Percentiles rank a stretch among this genome's conserved stretches.
Evolutionary conservation across 495 filamentous ascomycete species (phyloP).

Genomic region (Chlorociboria aeruginascens): DNA sequence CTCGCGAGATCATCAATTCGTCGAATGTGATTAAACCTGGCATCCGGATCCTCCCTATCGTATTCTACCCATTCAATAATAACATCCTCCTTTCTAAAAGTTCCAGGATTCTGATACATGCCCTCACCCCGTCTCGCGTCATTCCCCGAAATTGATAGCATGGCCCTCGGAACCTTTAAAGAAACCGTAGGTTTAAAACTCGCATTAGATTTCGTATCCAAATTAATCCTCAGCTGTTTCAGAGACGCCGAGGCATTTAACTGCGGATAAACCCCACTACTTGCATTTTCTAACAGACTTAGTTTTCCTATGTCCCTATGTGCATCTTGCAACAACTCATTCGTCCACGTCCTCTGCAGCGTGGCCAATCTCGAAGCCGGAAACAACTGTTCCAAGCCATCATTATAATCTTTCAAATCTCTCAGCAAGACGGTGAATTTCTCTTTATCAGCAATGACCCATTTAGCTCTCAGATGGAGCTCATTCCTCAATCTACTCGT

Average conservation of each 20-base stretch:
- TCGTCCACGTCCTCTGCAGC: conserved; percentile 24
- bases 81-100: conserved; percentile 14
- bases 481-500: conserved; percentile 14
- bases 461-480: conserved; percentile 21
- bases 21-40: conserved; percentile 20
- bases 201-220: conserved; percentile 20
- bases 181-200: conserved; percentile 22
- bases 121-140: conserved; percentile 10
- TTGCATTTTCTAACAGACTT: conserved; percentile 22
- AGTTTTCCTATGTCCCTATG: conserved; percentile 20
- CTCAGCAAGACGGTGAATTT: conserved; percentile 24
- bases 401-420: conserved; percentile 28
- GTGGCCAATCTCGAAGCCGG: conserved; percentile 22
- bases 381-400: conserved; percentile 26
- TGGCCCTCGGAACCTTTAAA: conserved; percentile 16
- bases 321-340: conserved; percentile 23
- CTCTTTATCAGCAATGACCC: conserved; percentile 29
- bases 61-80: conserved; percentile 27
- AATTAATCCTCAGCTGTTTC: conserved; percentile 27
- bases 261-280: conserved; percentile 22
- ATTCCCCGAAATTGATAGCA: conserved; percentile 7
- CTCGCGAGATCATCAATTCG: conserved; percentile 26
- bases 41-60: conserved; percentile 23
- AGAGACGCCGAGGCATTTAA: conserved; percentile 23
- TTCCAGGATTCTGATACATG: conserved; percentile 13